Percentiles rank a stretch among this genome's conserved stretches.
Conservation (phyloP, 257 asterid species). For the Nemophila menziesii region DNA sequence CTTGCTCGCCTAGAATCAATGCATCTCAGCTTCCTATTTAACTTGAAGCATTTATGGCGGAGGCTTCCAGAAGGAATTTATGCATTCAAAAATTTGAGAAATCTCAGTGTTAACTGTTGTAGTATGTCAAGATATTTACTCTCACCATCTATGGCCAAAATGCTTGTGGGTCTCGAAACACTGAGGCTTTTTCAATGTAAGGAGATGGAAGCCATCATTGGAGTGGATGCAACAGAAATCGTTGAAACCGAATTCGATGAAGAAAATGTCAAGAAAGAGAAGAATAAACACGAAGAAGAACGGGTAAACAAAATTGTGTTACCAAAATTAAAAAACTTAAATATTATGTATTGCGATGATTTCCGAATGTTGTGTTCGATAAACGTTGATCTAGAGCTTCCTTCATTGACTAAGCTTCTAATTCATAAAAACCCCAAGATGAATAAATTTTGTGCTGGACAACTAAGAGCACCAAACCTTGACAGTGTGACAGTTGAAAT, state of each 20-base stretch:
- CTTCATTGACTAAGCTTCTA: neutral
- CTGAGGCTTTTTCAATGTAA: neutral
- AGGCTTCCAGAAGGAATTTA: conserved; percentile 1
- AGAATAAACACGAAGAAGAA: neutral
- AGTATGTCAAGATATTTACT: neutral
- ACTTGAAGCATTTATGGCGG: neutral
- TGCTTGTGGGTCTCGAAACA: neutral
- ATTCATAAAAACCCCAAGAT: conserved; percentile 1
- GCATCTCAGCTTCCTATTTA: neutral
- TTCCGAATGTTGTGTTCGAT: neutral
- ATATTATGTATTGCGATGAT: neutral
- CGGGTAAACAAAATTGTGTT: no score
- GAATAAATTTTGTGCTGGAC: no score
- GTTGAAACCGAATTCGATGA: no score
- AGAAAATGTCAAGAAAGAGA: no score
- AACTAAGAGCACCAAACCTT: no score
- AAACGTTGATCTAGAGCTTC: neutral
- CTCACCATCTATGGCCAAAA: no score
- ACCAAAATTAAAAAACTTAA: neutral
- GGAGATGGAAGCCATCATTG: conserved; percentile 1
- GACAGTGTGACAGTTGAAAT: no score
- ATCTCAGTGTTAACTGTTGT: neutral
- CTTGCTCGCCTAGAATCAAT: conserved; percentile 5
- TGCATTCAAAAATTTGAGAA: neutral
- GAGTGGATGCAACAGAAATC: neutral